Base-by-base conservation (phyloP, 148 eudicot genomes). In the Oxyria digyna region DNA sequence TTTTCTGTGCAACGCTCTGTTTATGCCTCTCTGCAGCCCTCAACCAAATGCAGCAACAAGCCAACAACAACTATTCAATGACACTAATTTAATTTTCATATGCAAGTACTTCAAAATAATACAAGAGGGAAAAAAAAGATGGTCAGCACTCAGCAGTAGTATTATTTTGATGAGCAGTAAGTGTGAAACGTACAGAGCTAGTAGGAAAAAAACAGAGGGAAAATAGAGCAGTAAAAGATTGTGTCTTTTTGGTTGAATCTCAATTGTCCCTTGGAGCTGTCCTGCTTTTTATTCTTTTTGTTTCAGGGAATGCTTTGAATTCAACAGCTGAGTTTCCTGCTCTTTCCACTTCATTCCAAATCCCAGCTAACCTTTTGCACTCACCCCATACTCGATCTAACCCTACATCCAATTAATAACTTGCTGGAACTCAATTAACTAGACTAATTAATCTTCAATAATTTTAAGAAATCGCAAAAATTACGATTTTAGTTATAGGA, bases 11-110 rank as follows among this genome's bases (percentile, higher is more conserved):
- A 59, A 29, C 33, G 33, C 6, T 8, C 62, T 55, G 63, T 55
- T 55, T 27, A 55, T 55, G 35, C 63, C n/a, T 26, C 32, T 27
- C 59, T 52, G 59, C 59, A 23, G 31, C 32, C 55, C 33, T 55
- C 62, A 24, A 55, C 62, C 62, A 55, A 59, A 59, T 59, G 38
- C 65, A 59, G 65, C 9, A 59, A 35, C n/a, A n/a, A n/a, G n/a
- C n/a, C n/a, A n/a, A n/a, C n/a, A n/a, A 27, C 5, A 27, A 59
- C 37, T 29, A 59, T 59, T 59, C 37, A 59, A 27, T 29, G 10
- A 27, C 29, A 4, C 37, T 7, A 27, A 29, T 12, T 59, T 26
- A 1, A 24, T 55, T 4, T 6, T 43, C 5, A 3, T 42, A 38
- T 13, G 14, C 14, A 42, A 2, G 6, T 35, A 35, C 6, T 35